Percentiles rank a stretch among this genome's conserved stretches.
These are phyloP conservation scores for Perkinsus chesapeaki DNA, from an alignment of 169 alveolate species.

Conservation along the genomic window DNA sequence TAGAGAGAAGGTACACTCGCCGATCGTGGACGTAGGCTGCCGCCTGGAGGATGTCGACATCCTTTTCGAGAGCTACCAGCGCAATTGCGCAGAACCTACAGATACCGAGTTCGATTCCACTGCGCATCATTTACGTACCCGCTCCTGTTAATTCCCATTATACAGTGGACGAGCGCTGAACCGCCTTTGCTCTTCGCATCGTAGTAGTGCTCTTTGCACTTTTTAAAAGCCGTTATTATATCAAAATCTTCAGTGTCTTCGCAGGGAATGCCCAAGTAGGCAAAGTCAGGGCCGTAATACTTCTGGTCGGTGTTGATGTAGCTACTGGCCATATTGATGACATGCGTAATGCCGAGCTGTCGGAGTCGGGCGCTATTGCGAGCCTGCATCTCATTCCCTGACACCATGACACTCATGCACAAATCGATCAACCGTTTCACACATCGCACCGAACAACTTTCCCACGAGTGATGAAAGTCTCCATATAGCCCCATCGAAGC, in stretches of 20 bases:
- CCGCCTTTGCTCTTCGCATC: neutral
- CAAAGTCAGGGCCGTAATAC: neutral
- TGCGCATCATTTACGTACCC: neutral
- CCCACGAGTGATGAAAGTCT: no score
- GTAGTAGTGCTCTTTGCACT: neutral
- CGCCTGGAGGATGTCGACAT: neutral
- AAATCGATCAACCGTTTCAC: neutral
- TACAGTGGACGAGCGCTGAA: neutral
- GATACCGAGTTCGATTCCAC: neutral
- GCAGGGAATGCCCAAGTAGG: neutral
- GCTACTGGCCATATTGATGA: neutral
- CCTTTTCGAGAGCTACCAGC: neutral
- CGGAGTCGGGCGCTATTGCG: neutral
- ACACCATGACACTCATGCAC: no score
- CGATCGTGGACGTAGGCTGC: neutral
- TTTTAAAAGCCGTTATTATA: neutral
- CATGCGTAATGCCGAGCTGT: neutral
- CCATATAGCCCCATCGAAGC: neutral
- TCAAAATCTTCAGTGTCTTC: neutral
- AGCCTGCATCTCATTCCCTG: neutral
- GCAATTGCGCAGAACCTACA: neutral
- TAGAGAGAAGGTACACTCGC: neutral
- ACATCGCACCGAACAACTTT: neutral
- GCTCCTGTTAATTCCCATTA: neutral
- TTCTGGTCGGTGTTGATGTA: neutral